Evolutionary conservation across 768 basidiomycete genomes (phyloP), one percentile per base, ranked within the genome.

Genomic region (Pleurotus tuoliensis): DNA sequence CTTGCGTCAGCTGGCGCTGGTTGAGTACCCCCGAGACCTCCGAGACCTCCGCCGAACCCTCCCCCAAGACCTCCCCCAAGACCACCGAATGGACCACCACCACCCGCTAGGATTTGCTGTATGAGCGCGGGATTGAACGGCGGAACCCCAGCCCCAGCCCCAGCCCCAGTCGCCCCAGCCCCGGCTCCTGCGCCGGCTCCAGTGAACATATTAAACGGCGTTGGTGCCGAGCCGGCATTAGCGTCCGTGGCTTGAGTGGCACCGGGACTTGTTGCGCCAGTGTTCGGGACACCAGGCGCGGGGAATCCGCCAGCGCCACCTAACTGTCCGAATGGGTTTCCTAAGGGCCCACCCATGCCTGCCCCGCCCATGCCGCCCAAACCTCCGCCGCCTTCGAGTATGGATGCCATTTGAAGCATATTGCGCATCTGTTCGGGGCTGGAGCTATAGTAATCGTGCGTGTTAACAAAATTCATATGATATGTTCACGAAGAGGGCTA

Each of bases 341-440:
- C 56, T 9, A 54, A 12, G 15, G 37, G 37, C 12, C 37, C 51
- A 41, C 51, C 51, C 16, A 16, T 18, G 8, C 6, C 50, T 25
- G 24, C 24, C 12, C 37, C 51, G 24, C 51, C 51, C 16, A 50
- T 34, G 4, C 47, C 47, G 41, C 60, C 60, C 34, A 59, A 41
- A 7, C 58, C 60, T 13, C 65, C 65, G 16, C 73, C 72, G 16
- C 77, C 73, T 4, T 34, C 30, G 66, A 89, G 68, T 68, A 76
- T 66, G 46, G 75, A 65, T 4, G 87, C 82, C 87, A 93, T 88
- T 58, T 85, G 87, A 58, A 92, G 73, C 83, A 92, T 88, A 49
- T 76, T 75, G 58, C 86, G 86, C 59, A 96, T 76, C 12, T 76
- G 74, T 58, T 93, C 84, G 0, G 94, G 94, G 70, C 93, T 88